Conservation (phyloP, 1,284 basidiomycete species). For the Paramarasmius palmivorus region DNA sequence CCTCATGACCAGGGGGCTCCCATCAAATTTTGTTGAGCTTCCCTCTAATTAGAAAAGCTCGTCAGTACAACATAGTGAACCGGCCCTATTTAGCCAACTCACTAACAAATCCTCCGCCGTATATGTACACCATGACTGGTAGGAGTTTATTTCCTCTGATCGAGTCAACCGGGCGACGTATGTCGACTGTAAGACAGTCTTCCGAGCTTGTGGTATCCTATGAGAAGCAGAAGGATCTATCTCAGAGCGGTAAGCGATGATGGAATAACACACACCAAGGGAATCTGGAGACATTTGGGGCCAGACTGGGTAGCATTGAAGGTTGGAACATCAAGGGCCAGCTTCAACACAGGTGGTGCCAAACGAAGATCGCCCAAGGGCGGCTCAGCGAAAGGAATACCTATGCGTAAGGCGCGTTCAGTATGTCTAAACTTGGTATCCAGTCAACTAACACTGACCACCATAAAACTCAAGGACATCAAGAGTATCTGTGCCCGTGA, state of each 20-base stretch:
- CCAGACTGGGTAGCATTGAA: not conserved
- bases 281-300: not conserved
- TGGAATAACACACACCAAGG: not conserved
- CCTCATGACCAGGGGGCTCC: not conserved
- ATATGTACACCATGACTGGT: not conserved
- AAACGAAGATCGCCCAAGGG: not conserved
- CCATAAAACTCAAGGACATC: not conserved
- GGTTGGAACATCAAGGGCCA: not conserved
- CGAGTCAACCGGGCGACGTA: not conserved
- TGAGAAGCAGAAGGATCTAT: not conserved
- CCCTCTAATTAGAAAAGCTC: not conserved
- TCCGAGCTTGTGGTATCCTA: not conserved
- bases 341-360: not conserved
- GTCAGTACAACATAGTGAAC: not conserved
- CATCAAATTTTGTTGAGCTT: not conserved
- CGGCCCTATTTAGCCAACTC: no score
- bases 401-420: not conserved
- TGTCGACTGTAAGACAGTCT: not conserved
- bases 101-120: constrained; percentile 1
- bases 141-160: not conserved
- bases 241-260: not conserved
- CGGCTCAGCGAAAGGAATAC: constrained; percentile 1
- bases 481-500: not conserved
- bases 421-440: not conserved
- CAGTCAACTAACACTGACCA: not conserved